Evolutionary conservation across 176 grass and related monocot genomes (phyloP), one percentile per base, ranked within the genome.

Genomic region (Zoysia pacifica): DNA sequence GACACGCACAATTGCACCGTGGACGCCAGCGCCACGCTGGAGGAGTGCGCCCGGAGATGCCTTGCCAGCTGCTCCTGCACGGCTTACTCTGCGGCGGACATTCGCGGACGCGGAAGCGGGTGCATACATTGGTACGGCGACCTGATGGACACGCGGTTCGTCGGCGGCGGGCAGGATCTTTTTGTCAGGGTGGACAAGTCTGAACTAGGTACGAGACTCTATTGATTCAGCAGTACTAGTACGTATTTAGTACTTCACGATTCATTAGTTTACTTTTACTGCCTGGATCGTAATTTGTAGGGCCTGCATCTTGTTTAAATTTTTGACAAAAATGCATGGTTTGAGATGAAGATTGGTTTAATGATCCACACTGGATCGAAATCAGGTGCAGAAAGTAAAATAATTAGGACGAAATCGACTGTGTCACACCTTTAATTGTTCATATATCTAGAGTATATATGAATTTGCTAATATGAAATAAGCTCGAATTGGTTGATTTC

Each of bases 61-160:
- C 66, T 81, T 35, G 18, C 41, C 0, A 13, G 84, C 73, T 91
- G 89, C 66, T 9, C 5, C 39, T 91, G 89, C 81, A 73, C 74
- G 48, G 85, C 85, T 1, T 91, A 87, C 68, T 45, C 89, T 4
- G 81, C 61, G 56, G 81, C 51, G 63, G 76, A 93, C 66, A 85
- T 85, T n/a, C 85, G 52, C 0, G 78, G 67, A 2, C 79, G 75
- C 6, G 66, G 71, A 42, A 86, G 76, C 10, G 91, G 83, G 8
- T 91, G 91, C 81, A 77, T 94, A 15, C 81, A 86, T 59, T 94
- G 91, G 91, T 79, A 80, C 65, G 83, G 5, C 38, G 70, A 64
- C 13, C 72, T 94, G 2, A 48, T 89, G 87, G 89, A 91, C 78
- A 89, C 81, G 37, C 5, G 86, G 36, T 73, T 61, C 43, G 61